Conservation (phyloP, 202 grass and related monocot species). For the Schoenoplectus triqueter region DNA sequence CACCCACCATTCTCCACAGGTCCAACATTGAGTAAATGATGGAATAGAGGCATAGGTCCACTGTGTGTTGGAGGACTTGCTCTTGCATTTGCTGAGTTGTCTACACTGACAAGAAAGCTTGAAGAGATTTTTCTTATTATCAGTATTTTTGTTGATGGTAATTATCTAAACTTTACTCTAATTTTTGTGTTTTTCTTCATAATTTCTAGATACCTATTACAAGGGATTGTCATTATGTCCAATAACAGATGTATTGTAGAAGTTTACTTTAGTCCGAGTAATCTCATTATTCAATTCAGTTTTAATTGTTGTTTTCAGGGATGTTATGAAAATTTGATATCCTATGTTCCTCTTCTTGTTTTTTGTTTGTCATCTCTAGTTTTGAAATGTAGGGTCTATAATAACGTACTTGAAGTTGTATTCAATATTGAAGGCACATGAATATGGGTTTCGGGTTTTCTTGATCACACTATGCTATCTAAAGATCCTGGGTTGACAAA, state of each 20-base stretch:
- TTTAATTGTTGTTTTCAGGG: not conserved
- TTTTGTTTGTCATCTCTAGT: not conserved
- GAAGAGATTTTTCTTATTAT: constrained; percentile 73
- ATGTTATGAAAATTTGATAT: not conserved
- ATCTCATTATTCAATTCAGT: not conserved
- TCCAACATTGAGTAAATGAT: constrained; percentile 92
- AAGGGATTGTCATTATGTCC: not conserved
- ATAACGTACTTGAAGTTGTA: constrained; percentile 75
- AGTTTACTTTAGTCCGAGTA: not conserved
- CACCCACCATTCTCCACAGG: constrained; percentile 46
- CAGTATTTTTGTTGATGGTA: constrained; percentile 74
- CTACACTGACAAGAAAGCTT: constrained; percentile 55
- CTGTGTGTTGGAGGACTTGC: constrained; percentile 78
- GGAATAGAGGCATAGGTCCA: constrained; percentile 77
- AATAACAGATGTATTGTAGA: not conserved
- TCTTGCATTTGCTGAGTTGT: constrained; percentile 66
- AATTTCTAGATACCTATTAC: not conserved
- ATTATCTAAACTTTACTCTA: constrained; percentile 22
- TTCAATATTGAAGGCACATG: constrained; percentile 81
- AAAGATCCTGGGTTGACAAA: constrained; percentile 82
- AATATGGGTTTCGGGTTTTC: constrained; percentile 94
- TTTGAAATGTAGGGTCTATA: constrained; percentile 57
- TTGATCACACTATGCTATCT: constrained; percentile 89
- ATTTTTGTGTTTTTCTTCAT: constrained; percentile 1
- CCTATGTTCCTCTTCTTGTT: constrained; percentile 10